Percentiles rank a stretch among this genome's conserved stretches.
Evolutionary conservation across 2,329 filamentous ascomycete species (phyloP).

Genomic region (Arthrobotrys conoides): DNA sequence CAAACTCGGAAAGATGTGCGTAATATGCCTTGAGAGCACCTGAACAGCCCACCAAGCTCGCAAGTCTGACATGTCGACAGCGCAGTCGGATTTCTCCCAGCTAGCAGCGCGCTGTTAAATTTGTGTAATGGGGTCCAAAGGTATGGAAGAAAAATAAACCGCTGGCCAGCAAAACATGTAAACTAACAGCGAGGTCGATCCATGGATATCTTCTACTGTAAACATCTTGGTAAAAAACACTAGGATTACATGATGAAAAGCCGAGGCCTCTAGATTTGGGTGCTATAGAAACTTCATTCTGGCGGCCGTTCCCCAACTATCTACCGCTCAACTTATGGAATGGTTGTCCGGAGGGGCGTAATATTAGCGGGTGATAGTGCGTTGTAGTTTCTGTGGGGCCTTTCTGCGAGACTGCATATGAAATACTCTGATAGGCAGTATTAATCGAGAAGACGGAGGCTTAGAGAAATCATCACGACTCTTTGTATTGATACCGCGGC

Average conservation of each 20-base stretch:
- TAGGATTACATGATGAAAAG: not conserved
- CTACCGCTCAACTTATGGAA: not conserved
- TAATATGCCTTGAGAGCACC: conserved; percentile 3
- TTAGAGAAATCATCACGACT: conserved; percentile 13
- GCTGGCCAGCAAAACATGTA: too few species aligned
- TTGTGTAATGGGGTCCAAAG: not conserved
- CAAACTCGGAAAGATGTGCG: conserved; percentile 43
- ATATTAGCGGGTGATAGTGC: conserved; percentile 1
- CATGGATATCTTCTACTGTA: too few species aligned
- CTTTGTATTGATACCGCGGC: not conserved
- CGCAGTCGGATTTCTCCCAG: not conserved
- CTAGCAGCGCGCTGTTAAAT: not conserved
- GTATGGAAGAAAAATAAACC: not conserved
- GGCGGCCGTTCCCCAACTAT: not conserved
- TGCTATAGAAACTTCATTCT: too few species aligned
- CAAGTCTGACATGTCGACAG: not conserved
- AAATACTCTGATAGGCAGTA: conserved; percentile 7
- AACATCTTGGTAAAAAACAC: too few species aligned
- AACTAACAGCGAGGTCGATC: too few species aligned
- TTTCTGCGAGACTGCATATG: not conserved
- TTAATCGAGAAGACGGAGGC: conserved; percentile 13
- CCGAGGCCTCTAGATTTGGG: too few species aligned
- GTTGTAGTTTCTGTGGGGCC: conserved; percentile 6
- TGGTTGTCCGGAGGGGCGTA: not conserved
- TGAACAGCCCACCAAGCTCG: not conserved